Conservation (phyloP, 2,329 filamentous ascomycete species). For the Botrytis fragariae region DNA sequence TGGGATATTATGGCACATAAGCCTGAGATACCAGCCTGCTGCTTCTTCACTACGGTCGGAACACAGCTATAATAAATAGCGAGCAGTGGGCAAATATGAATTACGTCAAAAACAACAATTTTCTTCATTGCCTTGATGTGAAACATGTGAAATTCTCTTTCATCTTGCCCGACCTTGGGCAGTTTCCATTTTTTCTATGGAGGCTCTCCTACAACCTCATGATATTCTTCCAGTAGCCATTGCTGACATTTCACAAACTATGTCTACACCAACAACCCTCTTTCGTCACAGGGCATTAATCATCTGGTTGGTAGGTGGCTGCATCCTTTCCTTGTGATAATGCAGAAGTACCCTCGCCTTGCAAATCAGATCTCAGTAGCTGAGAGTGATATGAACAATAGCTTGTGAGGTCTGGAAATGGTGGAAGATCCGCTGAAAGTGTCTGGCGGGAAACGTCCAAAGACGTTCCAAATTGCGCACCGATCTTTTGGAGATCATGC, state of each 20-base stretch:
- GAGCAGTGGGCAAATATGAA: slow-evolving; percentile 13
- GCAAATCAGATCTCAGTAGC: neutral
- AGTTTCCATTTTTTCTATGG: neutral
- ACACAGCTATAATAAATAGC: slow-evolving; percentile 16
- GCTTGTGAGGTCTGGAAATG: neutral
- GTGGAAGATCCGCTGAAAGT: neutral
- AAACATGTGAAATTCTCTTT: neutral
- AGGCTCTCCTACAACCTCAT: no score
- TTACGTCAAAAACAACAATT: neutral
- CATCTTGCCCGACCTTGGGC: neutral
- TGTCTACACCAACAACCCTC: neutral
- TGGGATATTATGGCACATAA: neutral
- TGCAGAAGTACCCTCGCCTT: neutral
- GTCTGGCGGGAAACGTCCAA: neutral
- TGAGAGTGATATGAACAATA: neutral
- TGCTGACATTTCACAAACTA: neutral
- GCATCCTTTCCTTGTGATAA: neutral
- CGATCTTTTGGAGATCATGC: no score
- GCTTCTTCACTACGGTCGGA: slow-evolving; percentile 10
- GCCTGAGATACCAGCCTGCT: slow-evolving; percentile 2
- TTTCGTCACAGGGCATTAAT: neutral
- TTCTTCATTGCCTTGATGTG: neutral
- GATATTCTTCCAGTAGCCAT: neutral
- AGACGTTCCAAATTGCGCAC: neutral
- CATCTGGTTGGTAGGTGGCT: no score